Evolutionary conservation across 352 stramenopile genomes (phyloP).

Genomic region (Globisporangium ultimum): DNA sequence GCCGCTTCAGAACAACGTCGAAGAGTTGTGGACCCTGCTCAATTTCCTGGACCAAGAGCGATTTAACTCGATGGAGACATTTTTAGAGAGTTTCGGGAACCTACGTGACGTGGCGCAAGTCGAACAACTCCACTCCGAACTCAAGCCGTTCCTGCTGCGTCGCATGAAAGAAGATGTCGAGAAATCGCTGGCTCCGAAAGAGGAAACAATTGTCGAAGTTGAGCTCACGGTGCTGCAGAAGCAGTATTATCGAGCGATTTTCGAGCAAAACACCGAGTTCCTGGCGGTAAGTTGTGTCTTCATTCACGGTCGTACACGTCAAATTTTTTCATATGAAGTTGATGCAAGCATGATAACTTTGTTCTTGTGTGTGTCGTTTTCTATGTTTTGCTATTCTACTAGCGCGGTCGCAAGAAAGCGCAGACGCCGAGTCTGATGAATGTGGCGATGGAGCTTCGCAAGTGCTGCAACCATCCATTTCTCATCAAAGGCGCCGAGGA

Average conservation of each 20-base stretch:
- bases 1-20: constrained; percentile 88
- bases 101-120: constrained; percentile 88
- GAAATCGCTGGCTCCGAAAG: constrained; percentile 84
- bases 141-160: constrained; percentile 84
- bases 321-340: too few species aligned
- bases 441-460: constrained; percentile 92
- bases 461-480: constrained; percentile 95
- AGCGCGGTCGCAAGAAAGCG: constrained; percentile 61
- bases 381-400: not conserved
- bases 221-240: constrained; percentile 89
- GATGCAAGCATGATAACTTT: not conserved
- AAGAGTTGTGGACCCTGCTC: constrained; percentile 97
- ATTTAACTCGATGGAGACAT: constrained; percentile 93
- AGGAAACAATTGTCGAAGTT: constrained; percentile 91
- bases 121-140: constrained; percentile 78
- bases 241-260: constrained; percentile 91
- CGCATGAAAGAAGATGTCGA: constrained; percentile 91
- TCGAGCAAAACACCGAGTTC: constrained; percentile 92
- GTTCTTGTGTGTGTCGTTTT: not conserved
- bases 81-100: constrained; percentile 94
- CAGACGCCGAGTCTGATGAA: constrained; percentile 88
- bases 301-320: too few species aligned
- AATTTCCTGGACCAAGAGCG: constrained; percentile 96
- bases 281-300: constrained; percentile 36
- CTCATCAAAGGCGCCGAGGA: constrained; percentile 89